Evolutionary conservation across 2,329 filamentous ascomycete genomes (phyloP).

Genomic region (Colletotrichum cordylinicola): DNA sequence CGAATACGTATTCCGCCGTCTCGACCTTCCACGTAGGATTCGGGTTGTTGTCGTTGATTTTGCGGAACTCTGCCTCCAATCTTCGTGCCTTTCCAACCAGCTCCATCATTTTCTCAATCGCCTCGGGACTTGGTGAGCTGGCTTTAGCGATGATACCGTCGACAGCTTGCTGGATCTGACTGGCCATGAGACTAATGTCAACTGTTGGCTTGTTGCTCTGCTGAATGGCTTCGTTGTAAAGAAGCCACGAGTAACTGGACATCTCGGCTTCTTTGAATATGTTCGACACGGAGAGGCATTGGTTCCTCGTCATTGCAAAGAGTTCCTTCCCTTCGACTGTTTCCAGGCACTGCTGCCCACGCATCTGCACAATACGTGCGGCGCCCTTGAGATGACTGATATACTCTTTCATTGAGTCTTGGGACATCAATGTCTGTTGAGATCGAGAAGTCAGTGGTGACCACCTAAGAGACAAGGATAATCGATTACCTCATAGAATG

Average conservation of each 20-base stretch:
- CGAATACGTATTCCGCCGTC: slow-evolving; percentile 12
- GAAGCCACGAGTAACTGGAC: slow-evolving; percentile 23
- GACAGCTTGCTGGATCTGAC: slow-evolving; percentile 21
- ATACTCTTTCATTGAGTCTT: slow-evolving; percentile 26
- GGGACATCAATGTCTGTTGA: slow-evolving; percentile 16
- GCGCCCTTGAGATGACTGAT: slow-evolving; percentile 27
- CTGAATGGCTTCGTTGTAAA: slow-evolving; percentile 17
- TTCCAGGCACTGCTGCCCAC: slow-evolving; percentile 15
- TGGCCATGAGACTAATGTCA: slow-evolving; percentile 20
- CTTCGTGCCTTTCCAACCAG: slow-evolving; percentile 1
- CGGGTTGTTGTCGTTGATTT: slow-evolving; percentile 1
- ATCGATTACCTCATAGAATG: slow-evolving; percentile 18
- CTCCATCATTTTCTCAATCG: slow-evolving; percentile 2
- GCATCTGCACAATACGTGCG: slow-evolving; percentile 24
- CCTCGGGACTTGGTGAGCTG: not conserved
- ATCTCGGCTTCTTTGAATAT: slow-evolving; percentile 19
- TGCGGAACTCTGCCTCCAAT: slow-evolving; percentile 9
- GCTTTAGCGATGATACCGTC: slow-evolving; percentile 6
- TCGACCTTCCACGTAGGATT: slow-evolving; percentile 13
- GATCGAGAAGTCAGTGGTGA: not conserved
- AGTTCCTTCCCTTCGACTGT: slow-evolving; percentile 23
- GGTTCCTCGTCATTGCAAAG: slow-evolving; percentile 27
- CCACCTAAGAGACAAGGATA: accelerated
- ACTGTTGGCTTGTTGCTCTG: slow-evolving; percentile 17
- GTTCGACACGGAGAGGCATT: slow-evolving; percentile 22